Percentiles rank a stretch among this genome's conserved stretches.
Evolutionary conservation across 495 filamentous ascomycete species (phyloP).

Genomic region (Neurospora intermedia): DNA sequence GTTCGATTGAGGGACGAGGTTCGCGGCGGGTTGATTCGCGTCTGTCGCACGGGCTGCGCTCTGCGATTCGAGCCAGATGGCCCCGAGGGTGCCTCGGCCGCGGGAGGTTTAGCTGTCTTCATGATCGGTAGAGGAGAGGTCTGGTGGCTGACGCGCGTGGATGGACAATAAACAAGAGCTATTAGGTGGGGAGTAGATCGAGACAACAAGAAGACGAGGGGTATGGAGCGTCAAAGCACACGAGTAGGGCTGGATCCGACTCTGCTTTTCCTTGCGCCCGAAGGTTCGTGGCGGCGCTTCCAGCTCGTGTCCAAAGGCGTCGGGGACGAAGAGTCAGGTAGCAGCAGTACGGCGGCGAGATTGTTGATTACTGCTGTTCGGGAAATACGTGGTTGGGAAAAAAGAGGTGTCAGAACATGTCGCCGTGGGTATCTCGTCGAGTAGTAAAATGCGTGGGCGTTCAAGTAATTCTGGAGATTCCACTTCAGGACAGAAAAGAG

Average conservation of each 20-base stretch:
- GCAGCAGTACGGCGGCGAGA: background rate
- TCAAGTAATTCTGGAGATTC: no score
- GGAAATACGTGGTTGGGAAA: background rate
- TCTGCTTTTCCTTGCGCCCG: background rate
- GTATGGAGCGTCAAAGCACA: background rate
- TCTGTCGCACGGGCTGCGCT: slow-evolving; percentile 49
- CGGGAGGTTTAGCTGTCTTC: slow-evolving; percentile 41
- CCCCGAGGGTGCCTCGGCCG: slow-evolving; percentile 20
- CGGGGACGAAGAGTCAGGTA: background rate
- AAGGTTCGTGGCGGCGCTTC: background rate
- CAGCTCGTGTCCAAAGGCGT: background rate
- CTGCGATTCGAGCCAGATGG: slow-evolving; percentile 38
- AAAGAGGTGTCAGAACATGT: background rate
- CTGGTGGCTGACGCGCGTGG: background rate
- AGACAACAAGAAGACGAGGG: background rate
- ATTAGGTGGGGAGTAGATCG: background rate
- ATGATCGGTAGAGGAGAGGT: slow-evolving; percentile 17
- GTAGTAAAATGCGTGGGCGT: background rate
- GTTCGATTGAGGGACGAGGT: slow-evolving; percentile 33
- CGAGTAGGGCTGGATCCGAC: background rate
- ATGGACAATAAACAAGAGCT: background rate
- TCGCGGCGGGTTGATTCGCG: slow-evolving; percentile 43
- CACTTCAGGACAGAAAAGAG: background rate
- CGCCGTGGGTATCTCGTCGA: background rate
- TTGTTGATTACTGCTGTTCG: background rate